These are phyloP conservation scores for Solanum virginianum DNA, from an alignment of 257 asterid species.

Conservation along the genomic window DNA sequence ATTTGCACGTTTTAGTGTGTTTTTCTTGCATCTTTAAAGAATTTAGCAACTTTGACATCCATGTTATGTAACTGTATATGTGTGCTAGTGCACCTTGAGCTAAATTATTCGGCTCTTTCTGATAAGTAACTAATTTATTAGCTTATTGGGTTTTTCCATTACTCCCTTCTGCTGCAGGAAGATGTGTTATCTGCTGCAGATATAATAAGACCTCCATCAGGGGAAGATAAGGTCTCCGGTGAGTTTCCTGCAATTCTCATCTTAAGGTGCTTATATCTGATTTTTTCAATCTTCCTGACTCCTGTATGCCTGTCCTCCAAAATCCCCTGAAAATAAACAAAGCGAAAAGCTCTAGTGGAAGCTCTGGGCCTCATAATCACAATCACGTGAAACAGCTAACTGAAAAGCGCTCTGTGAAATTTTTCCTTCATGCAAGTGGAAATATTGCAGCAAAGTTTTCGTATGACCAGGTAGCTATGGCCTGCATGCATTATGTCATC, in stretches of 20 bases:
- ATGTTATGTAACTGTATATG: neutral
- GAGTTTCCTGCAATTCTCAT: slow-evolving; percentile 14
- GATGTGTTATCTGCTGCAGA: slow-evolving; percentile 12
- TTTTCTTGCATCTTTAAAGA: neutral
- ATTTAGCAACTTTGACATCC: neutral
- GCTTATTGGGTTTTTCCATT: slow-evolving; percentile 3
- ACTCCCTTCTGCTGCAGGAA: slow-evolving; percentile 13
- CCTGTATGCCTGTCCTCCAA: neutral
- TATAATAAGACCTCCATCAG: slow-evolving; percentile 23
- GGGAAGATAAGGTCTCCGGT: slow-evolving; percentile 29
- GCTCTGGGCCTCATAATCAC: slow-evolving; percentile 10
- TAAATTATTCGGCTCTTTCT: neutral
- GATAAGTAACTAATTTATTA: neutral
- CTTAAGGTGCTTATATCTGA: neutral
- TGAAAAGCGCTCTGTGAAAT: slow-evolving; percentile 35
- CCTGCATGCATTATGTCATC: neutral
- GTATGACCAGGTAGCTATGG: slow-evolving; percentile 41
- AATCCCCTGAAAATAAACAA: neutral
- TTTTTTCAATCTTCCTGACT: neutral
- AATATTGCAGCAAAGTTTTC: slow-evolving; percentile 70
- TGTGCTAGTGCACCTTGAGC: neutral
- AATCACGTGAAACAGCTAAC: slow-evolving; percentile 31
- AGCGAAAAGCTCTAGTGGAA: neutral
- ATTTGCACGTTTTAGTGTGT: neutral
- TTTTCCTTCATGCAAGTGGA: slow-evolving; percentile 72